These are phyloP conservation scores for Fomitopsis pulvina DNA, from an alignment of 768 basidiomycete genomes.

Conservation along the genomic window DNA sequence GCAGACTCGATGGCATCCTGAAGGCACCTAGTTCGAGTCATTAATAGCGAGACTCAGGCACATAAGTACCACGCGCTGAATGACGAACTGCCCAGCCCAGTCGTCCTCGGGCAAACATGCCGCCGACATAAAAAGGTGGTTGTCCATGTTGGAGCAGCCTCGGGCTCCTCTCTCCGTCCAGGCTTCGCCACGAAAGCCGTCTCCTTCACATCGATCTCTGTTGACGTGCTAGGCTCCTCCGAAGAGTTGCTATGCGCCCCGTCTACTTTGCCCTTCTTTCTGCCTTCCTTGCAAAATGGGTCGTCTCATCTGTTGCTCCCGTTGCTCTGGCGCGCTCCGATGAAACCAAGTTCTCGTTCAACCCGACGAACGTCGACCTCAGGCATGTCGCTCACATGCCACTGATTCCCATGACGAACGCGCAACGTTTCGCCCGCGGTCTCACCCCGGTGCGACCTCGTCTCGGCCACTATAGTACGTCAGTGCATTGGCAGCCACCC, in stretches of 20 bases:
- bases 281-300: background rate
- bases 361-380: background rate
- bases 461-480: conserved; percentile 6
- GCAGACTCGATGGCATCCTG: too few species aligned
- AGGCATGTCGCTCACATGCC: conserved; percentile 2
- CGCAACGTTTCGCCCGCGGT: conserved; percentile 15
- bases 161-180: too few species aligned
- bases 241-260: background rate
- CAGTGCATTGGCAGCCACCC: background rate
- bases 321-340: background rate
- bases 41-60: too few species aligned
- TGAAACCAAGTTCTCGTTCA: background rate
- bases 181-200: too few species aligned
- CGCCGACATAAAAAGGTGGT: too few species aligned
- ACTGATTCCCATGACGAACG: conserved; percentile 12
- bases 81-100: too few species aligned
- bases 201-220: too few species aligned
- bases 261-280: background rate
- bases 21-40: too few species aligned
- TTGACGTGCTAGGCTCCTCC: too few species aligned
- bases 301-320: background rate
- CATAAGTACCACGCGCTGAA: too few species aligned
- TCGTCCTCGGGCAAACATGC: too few species aligned
- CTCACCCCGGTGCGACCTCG: conserved; percentile 14
- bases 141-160: too few species aligned